Conservation (phyloP, 1,284 basidiomycete species). For the Ustilago xerochloae region DNA sequence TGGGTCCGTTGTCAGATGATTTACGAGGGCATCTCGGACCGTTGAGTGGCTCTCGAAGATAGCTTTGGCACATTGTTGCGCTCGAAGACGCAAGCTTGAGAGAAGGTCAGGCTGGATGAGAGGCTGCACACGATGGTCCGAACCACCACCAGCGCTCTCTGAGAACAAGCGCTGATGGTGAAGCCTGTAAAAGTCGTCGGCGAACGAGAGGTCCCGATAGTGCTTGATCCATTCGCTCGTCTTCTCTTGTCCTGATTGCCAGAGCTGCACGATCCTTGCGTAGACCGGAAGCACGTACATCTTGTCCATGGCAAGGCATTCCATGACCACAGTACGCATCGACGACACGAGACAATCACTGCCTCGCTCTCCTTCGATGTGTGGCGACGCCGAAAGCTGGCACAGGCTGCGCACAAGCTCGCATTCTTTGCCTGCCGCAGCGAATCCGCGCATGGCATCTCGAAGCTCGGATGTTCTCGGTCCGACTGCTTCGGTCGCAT, state of each 20-base stretch:
- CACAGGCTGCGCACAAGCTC: constrained; percentile 54
- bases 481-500: constrained; percentile 11
- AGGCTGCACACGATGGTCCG: not conserved
- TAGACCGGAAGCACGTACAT: constrained; percentile 34
- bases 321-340: constrained; percentile 80
- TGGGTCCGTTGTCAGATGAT: not conserved
- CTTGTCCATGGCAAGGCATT: constrained; percentile 89
- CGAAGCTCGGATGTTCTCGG: constrained; percentile 74
- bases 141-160: not conserved
- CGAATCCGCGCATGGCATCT: constrained; percentile 85
- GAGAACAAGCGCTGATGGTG: constrained; percentile 15
- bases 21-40: constrained; percentile 5
- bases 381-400: constrained; percentile 6
- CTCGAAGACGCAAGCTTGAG: constrained; percentile 9
- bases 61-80: constrained; percentile 7
- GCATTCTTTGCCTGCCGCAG: constrained; percentile 74
- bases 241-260: not conserved
- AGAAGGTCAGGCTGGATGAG: constrained; percentile 31
- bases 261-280: constrained; percentile 13
- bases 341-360: constrained; percentile 72
- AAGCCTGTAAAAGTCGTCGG: constrained; percentile 27
- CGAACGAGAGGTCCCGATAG: constrained; percentile 28
- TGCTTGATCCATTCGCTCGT: constrained; percentile 1
- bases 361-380: not conserved
- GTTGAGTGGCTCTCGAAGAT: constrained; percentile 7